A percentile compares a stretch with the other conserved stretches of the same genome.
Conservation (phyloP, 495 filamentous ascomycete species). For the Bacidia gigantensis region DNA sequence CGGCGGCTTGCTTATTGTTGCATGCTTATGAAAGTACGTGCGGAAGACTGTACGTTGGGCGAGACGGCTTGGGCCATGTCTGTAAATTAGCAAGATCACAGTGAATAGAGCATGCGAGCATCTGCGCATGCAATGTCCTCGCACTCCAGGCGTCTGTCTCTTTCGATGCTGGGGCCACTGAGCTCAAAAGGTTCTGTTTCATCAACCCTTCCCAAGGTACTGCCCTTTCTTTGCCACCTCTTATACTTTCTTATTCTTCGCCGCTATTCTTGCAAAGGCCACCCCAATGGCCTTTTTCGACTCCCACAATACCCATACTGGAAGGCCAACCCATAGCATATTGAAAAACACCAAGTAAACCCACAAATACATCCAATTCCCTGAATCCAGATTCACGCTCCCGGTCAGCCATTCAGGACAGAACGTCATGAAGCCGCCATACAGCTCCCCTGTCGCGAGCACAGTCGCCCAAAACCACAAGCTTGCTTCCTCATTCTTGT, state of each 20-base stretch:
- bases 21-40: no score
- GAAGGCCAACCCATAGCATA: conserved; percentile 43
- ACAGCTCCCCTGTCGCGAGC: conserved; percentile 84
- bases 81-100: background rate
- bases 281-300: conserved; percentile 24
- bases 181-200: no score
- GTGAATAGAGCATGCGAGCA: no score
- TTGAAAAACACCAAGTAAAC: conserved; percentile 90
- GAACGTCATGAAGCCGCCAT: conserved; percentile 95
- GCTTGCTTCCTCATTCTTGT: conserved; percentile 28
- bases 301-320: conserved; percentile 61
- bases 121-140: no score
- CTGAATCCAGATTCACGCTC: conserved; percentile 59
- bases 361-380: conserved; percentile 77
- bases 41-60: background rate
- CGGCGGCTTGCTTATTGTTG: background rate
- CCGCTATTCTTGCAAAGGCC: background rate
- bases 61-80: background rate
- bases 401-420: conserved; percentile 83
- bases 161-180: no score
- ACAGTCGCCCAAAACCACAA: conserved; percentile 57
- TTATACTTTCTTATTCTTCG: no score
- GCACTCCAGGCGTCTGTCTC: no score
- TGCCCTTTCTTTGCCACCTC: no score
- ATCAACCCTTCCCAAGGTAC: no score